These are phyloP conservation scores for Rhodomyrtus psidioides DNA, from an alignment of 441 rosid species.

Conservation along the genomic window DNA sequence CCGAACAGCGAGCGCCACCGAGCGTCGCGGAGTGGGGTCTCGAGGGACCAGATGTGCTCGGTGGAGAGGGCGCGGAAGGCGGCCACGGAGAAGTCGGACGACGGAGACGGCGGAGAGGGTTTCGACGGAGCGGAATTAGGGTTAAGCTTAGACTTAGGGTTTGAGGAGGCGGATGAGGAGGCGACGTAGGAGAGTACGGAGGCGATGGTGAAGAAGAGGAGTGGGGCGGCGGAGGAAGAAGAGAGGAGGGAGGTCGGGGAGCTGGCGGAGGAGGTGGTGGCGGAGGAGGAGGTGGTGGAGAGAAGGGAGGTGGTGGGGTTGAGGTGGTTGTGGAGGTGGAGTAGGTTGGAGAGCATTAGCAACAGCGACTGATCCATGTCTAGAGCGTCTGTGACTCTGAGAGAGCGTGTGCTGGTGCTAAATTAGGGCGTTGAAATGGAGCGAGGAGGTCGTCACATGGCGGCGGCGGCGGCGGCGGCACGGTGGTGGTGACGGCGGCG, in stretches of 20 bases:
- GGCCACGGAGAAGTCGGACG: constrained; percentile 51
- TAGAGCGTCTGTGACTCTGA: constrained; percentile 44
- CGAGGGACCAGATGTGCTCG: constrained; percentile 81
- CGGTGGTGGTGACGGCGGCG: neutral
- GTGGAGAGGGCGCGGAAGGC: constrained; percentile 83
- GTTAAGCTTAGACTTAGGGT: neutral
- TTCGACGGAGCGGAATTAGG: constrained; percentile 21
- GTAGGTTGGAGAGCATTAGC: constrained; percentile 35
- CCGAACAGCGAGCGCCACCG: constrained; percentile 88
- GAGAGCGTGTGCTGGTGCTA: constrained; percentile 37
- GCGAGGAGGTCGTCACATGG: neutral
- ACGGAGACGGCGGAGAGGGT: constrained; percentile 25
- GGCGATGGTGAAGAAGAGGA: constrained; percentile 30
- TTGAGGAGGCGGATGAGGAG: constrained; percentile 30
- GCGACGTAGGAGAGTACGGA: constrained; percentile 78
- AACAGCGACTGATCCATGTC: constrained; percentile 10
- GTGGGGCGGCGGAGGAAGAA: constrained; percentile 55
- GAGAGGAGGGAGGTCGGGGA: constrained; percentile 39
- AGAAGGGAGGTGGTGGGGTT: constrained; percentile 60
- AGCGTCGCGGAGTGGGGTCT: constrained; percentile 71
- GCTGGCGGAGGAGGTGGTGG: constrained; percentile 24
- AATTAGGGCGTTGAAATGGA: neutral
- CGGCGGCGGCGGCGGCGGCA: neutral
- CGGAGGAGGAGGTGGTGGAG: constrained; percentile 38
- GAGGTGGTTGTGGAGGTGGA: constrained; percentile 76